A percentile compares a stretch with the other conserved stretches of the same genome.
These are phyloP conservation scores for Fagus sylvatica DNA, from an alignment of 306 rosid genomes.

Conservation along the genomic window DNA sequence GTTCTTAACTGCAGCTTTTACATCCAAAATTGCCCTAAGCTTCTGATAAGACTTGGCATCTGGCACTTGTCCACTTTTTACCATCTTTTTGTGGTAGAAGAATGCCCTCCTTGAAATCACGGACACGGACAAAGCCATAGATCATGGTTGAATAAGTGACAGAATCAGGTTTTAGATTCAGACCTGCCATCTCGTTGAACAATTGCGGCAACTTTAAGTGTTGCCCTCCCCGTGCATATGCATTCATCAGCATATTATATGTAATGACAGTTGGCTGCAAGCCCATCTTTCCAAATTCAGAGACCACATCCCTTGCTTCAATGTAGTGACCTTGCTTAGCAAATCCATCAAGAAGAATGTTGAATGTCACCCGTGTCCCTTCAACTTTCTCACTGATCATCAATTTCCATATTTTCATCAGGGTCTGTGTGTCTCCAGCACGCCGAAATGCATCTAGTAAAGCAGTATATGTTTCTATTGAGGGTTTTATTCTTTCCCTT, in stretches of 20 bases:
- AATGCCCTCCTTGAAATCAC: conserved; percentile 71
- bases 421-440: conserved; percentile 63
- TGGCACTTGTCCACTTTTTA: conserved; percentile 63
- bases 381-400: conserved; percentile 63
- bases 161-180: conserved; percentile 75
- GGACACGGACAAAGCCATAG: conserved; percentile 67
- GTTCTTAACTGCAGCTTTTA: conserved; percentile 59
- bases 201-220: conserved; percentile 73
- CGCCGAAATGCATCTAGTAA: conserved; percentile 82
- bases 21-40: conserved; percentile 65
- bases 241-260: conserved; percentile 83
- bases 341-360: conserved; percentile 84
- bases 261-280: conserved; percentile 77
- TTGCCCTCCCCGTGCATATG: conserved; percentile 86
- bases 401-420: conserved; percentile 81
- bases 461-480: conserved; percentile 85
- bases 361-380: conserved; percentile 70
- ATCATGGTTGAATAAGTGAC: conserved; percentile 83
- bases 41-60: conserved; percentile 65
- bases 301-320: conserved; percentile 82
- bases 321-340: conserved; percentile 79
- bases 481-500: conserved; percentile 66
- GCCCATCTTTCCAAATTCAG: conserved; percentile 74
- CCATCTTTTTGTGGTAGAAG: conserved; percentile 77
- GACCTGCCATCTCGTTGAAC: conserved; percentile 72